Percentiles rank a stretch among this genome's conserved stretches.
These are phyloP conservation scores for Penicillium sp. DNA, from an alignment of 2,329 filamentous ascomycete species.

Conservation along the genomic window DNA sequence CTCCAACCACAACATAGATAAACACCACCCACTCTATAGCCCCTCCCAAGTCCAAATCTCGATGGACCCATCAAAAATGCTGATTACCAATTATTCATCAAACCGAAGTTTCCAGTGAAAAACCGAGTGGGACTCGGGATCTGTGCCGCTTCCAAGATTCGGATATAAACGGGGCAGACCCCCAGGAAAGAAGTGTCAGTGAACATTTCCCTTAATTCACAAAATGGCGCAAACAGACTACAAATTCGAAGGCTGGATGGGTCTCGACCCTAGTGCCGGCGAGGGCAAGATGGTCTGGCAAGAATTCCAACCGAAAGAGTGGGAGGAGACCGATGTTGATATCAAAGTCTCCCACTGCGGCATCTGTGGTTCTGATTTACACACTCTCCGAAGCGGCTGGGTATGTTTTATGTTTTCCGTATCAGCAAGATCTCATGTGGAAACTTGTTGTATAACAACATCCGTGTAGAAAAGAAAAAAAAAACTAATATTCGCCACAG, in stretches of 20 bases:
- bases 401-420: constrained; percentile 21
- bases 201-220: neutral
- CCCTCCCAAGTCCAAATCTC: neutral
- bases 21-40: neutral
- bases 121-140: constrained; percentile 10
- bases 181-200: neutral
- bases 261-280: constrained; percentile 49
- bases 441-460: neutral
- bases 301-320: constrained; percentile 63
- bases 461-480: neutral
- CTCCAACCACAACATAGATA: neutral
- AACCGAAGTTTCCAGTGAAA: constrained; percentile 13
- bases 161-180: constrained; percentile 18
- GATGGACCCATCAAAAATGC: neutral
- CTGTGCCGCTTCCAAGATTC: constrained; percentile 2
- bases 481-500: constrained; percentile 18
- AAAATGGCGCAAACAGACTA: constrained; percentile 39
- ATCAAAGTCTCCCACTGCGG: constrained; percentile 65
- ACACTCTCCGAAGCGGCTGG: constrained; percentile 55
- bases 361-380: constrained; percentile 63
- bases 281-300: constrained; percentile 58
- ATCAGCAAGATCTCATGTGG: neutral
- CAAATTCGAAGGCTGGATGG: constrained; percentile 60
- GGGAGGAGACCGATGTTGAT: constrained; percentile 65
- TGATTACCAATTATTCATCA: constrained; percentile 21